A percentile compares a stretch with the other conserved stretches of the same genome.
These are phyloP conservation scores for Fusarium devonianum DNA, from an alignment of 2,329 filamentous ascomycete genomes.

Conservation along the genomic window DNA sequence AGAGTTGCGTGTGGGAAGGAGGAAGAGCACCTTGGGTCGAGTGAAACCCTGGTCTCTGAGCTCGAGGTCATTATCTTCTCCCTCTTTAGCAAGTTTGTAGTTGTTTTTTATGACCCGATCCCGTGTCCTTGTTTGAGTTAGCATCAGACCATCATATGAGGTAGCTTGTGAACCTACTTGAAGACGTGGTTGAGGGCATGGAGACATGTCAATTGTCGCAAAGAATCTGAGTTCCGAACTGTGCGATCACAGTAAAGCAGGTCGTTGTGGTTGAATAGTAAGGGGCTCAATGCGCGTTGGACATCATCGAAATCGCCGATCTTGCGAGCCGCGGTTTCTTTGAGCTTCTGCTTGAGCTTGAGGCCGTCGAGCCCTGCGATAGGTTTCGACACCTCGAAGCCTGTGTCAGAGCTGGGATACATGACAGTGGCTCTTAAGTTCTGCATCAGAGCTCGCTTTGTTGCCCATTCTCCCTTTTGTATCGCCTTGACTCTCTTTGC, in stretches of 20 bases:
- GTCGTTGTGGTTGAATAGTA: conserved; percentile 85
- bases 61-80: conserved; percentile 71
- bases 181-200: conserved; percentile 92
- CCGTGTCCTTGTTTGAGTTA: conserved; percentile 66
- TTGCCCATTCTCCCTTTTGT: conserved; percentile 59
- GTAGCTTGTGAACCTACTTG: conserved; percentile 63
- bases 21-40: conserved; percentile 87
- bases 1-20: conserved; percentile 87
- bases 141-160: neutral
- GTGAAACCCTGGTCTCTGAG: conserved; percentile 95
- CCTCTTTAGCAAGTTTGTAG: conserved; percentile 73
- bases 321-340: conserved; percentile 60
- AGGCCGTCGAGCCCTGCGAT: conserved; percentile 55
- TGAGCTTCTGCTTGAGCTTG: conserved; percentile 75
- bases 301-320: conserved; percentile 65
- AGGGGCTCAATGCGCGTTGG: conserved; percentile 71
- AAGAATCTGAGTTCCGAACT: conserved; percentile 68
- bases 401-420: conserved; percentile 52
- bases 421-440: conserved; percentile 57
- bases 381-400: conserved; percentile 42
- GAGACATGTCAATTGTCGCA: conserved; percentile 78
- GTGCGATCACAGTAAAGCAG: conserved; percentile 78
- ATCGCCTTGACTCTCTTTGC: conserved; percentile 60
- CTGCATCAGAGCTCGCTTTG: conserved; percentile 55
- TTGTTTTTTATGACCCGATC: conserved; percentile 95